Base-by-base conservation (phyloP, 805 yeast genomes). In the Teunomyces lycoperdinae region DNA sequence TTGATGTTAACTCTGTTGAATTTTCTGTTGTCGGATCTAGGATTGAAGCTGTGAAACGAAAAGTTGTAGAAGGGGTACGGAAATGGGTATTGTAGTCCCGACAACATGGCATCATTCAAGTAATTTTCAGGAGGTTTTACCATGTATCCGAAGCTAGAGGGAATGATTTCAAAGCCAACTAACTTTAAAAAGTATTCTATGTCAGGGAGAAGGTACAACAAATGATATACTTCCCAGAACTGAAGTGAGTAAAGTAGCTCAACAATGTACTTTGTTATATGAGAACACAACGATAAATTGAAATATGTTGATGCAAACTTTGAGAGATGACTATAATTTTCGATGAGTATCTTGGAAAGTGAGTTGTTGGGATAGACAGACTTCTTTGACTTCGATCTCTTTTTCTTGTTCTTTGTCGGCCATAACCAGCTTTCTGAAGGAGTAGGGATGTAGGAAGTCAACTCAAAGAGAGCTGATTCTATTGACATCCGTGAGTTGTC, bases 41-140 rank as follows among this genome's bases (percentile, higher is more conserved):
- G 60, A 36, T 66, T 62, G 36, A 68, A 56, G 3, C 70, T 56
- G 50, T 73, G 78, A 54, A 70, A 72, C 5, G 76, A 71, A 54
- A 63, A 73, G 46, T 73, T 73, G 57, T 73, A 73, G 49, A 71
- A 73, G 31, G 78, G 77, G 48, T 66, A 73, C 5, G 78, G 78
- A 49, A 68, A 71, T 20, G 77, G 76, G 50, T 68, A 73, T 46
- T 69, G 73, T 44, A 71, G 67, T 1, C 77, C 78, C 49, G 63
- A 68, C 35, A 65, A 58, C 68, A 73, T 62, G 20, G 63, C 58
- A 43, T 63, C 63, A 31, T 57, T 62, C 50, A 72, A 48, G 50
- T 58, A 70, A 52, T 71, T 72, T 27, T 58, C 58, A 0, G 78
- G 78, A 2, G 77, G 78, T 43, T 57, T 58, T 16, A 73, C 66